phyloP scores from a whole-genome alignment of 2,329 filamentous ascomycete species.

The Colletotrichum paranaense region DNA sequence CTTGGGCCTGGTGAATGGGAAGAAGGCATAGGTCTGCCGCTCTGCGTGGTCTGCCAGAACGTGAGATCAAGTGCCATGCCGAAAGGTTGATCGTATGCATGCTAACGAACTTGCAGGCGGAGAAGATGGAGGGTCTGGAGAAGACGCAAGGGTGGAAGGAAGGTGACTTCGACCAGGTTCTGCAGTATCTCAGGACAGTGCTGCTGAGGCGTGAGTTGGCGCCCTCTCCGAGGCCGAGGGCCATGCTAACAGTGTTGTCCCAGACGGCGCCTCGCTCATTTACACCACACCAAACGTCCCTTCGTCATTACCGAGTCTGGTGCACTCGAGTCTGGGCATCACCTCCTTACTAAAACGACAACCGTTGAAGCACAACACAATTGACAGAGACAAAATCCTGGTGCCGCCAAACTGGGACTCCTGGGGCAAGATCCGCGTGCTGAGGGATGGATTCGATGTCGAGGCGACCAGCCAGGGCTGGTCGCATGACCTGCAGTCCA shows the following conservation, averaged over 20 bases:
- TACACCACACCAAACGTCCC: constrained; percentile 83
- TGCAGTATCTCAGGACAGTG: constrained; percentile 92
- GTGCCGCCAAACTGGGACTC: constrained; percentile 98
- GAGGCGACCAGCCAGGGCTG: constrained; percentile 87
- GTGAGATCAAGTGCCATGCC: constrained; percentile 58
- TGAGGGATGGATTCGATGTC: constrained; percentile 92
- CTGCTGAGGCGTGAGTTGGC: constrained; percentile 80
- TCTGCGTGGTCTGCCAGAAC: constrained; percentile 97
- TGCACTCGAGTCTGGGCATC: constrained; percentile 88
- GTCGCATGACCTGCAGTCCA: constrained; percentile 82
- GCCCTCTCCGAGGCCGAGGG: background rate
- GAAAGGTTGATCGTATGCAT: background rate
- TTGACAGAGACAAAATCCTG: constrained; percentile 92
- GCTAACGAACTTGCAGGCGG: constrained; percentile 65
- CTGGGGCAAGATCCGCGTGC: constrained; percentile 94
- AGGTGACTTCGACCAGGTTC: constrained; percentile 94
- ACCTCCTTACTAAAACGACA: constrained; percentile 84
- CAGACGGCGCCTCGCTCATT: constrained; percentile 86
- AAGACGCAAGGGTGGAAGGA: constrained; percentile 94
- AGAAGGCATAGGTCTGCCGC: constrained; percentile 84
- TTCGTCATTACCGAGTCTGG: constrained; percentile 81
- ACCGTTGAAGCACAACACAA: constrained; percentile 88
- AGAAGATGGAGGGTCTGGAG: constrained; percentile 91
- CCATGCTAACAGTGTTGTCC: constrained; percentile 38
- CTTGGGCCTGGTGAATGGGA: constrained; percentile 94